Base-by-base conservation (phyloP, 2,329 filamentous ascomycete genomes). In the Bipolaris zeicola region DNA sequence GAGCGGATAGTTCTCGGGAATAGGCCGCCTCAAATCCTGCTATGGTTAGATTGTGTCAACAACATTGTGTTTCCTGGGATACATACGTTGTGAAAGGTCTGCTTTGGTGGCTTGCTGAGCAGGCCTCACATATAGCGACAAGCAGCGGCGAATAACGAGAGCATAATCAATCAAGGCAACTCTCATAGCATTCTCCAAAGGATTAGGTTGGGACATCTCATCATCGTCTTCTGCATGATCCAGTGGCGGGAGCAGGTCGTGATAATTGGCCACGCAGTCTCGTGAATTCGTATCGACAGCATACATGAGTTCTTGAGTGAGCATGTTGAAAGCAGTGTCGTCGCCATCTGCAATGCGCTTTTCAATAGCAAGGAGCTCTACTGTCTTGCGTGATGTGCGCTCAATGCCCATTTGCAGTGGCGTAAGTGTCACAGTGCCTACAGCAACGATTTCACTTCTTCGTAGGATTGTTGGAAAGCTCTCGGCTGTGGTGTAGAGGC, bases 331-430 rank as follows among this genome's bases (percentile, higher is more conserved):
- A 41, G 86, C 85, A 7, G 88, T 85, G 34, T 91, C 87, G 54
- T 94, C 90, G 5, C 89, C 89, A 20, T 91, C 87, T 1, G 82
- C 78, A 7, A 94, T 82, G 47, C 87, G 87, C 73, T 89, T 91
- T 73, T 96, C 92, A 1, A 96, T 80, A 0, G 83, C 77, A 1
- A 86, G 81, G 79, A 98, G 85, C 76, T 98, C 94, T 56, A 91
- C 86, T 0, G 94, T 96, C 80, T 97, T 97, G 57, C 93, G 87
- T 66, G 91, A 89, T 31, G 95, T 94, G 14, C 94, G 88, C 74
- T 98, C 94, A 58, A 98, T 82, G 0, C 90, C 94, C n/a, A 92
- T 93, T 76, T 97, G 90, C 56, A 95, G 81, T 6, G 93, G 87
- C 31, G 84, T 85, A 24, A 97, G 81, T 10, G 82, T 82, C 16